Percentiles rank a stretch among this genome's conserved stretches.
Conservation (phyloP, 2,329 filamentous ascomycete genomes). For the Colletotrichum lindemuthianum region DNA sequence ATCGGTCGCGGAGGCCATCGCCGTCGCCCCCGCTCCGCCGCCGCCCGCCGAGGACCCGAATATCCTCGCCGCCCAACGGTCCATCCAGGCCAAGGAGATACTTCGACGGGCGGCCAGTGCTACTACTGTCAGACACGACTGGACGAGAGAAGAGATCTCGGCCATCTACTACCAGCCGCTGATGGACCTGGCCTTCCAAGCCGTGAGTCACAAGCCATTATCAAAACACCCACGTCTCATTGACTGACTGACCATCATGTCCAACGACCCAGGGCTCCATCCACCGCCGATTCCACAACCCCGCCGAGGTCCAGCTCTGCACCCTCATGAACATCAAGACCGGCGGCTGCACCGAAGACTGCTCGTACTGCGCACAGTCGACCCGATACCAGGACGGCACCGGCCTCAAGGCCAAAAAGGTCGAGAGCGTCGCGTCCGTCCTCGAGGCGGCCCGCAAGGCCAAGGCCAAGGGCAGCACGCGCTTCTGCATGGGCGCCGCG, state of each 20-base stretch:
- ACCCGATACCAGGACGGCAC: slow-evolving; percentile 81
- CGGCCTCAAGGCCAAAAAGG: slow-evolving; percentile 81
- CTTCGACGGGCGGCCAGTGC: slow-evolving; percentile 67
- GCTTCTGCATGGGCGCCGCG: slow-evolving; percentile 95
- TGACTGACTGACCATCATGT: not conserved
- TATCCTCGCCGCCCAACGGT: slow-evolving; percentile 13
- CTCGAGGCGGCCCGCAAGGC: slow-evolving; percentile 81
- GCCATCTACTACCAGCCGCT: slow-evolving; percentile 85
- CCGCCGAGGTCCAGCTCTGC: slow-evolving; percentile 87
- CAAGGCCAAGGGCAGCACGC: slow-evolving; percentile 84
- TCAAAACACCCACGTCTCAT: not conserved
- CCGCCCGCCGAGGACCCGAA: slow-evolving; percentile 16
- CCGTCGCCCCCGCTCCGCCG: slow-evolving; percentile 27
- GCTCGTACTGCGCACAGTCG: slow-evolving; percentile 91
- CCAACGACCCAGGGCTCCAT: slow-evolving; percentile 68
- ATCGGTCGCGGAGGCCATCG: slow-evolving; percentile 26
- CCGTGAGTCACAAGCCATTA: slow-evolving; percentile 60
- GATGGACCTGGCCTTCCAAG: slow-evolving; percentile 80
- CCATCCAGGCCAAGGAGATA: slow-evolving; percentile 41
- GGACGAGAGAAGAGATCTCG: slow-evolving; percentile 84
- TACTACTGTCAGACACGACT: slow-evolving; percentile 72
- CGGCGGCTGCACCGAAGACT: slow-evolving; percentile 91
- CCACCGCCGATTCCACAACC: slow-evolving; percentile 87
- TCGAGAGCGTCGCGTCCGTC: slow-evolving; percentile 83
- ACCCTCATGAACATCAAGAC: slow-evolving; percentile 98